Evolutionary conservation across 176 grass and related monocot species (phyloP).

Genomic region (Metroxylon sagu): DNA sequence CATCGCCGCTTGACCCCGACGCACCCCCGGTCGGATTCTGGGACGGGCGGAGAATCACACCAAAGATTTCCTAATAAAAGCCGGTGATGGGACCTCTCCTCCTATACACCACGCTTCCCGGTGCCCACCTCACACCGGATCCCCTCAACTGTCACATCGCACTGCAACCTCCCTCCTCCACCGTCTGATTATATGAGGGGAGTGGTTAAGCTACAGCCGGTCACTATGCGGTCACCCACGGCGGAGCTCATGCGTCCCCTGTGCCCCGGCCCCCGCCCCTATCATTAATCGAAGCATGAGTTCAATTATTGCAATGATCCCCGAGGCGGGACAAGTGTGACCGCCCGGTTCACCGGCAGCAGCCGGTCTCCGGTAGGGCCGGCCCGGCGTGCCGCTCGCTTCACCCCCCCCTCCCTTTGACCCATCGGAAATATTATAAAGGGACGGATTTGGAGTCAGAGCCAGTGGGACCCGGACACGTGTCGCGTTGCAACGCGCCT

Average conservation of each 20-base stretch:
- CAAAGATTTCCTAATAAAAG: constrained; percentile 5
- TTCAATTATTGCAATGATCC: constrained; percentile 7
- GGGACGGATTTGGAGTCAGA: background rate
- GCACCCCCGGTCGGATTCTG: too few species aligned
- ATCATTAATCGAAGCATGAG: background rate
- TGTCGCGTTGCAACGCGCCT: too few species aligned
- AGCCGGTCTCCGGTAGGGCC: background rate
- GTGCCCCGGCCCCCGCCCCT: background rate
- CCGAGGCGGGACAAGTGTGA: background rate
- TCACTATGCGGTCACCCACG: too few species aligned
- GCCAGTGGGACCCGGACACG: background rate
- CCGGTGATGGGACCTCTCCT: background rate
- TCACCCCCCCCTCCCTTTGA: too few species aligned
- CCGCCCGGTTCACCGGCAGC: background rate
- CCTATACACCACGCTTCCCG: background rate
- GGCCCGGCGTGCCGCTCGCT: too few species aligned
- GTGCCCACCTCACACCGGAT: too few species aligned
- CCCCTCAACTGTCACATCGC: too few species aligned
- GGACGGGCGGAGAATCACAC: background rate
- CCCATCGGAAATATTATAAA: too few species aligned
- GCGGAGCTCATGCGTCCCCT: too few species aligned
- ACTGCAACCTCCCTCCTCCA: too few species aligned
- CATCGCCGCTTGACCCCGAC: background rate
- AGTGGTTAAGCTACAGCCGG: too few species aligned
- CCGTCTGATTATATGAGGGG: too few species aligned